phyloP scores from a whole-genome alignment of 2,329 filamentous ascomycete genomes.

The Monosporascus cannonballus region DNA sequence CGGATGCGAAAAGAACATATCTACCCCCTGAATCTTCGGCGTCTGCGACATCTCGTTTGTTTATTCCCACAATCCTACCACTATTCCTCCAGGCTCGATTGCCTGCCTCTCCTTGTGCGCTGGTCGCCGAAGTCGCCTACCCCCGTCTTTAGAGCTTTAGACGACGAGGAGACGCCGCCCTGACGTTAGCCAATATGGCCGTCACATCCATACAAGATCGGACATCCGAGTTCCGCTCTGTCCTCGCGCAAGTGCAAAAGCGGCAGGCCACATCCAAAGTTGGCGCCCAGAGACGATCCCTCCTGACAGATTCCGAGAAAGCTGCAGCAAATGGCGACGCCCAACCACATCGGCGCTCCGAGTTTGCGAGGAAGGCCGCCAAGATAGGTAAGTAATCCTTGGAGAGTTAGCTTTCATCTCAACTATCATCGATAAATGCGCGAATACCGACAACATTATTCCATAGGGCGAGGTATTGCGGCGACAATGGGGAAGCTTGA shows the following conservation, averaged over 20 bases:
- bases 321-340: conserved; percentile 49
- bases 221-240: conserved; percentile 89
- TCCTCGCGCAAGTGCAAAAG: conserved; percentile 79
- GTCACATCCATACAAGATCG: conserved; percentile 87
- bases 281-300: conserved; percentile 71
- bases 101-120: background rate
- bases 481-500: conserved; percentile 93
- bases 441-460: background rate
- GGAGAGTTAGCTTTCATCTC: background rate
- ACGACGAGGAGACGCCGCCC: background rate
- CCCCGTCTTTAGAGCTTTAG: background rate
- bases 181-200: conserved; percentile 42
- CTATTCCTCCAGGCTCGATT: too few species aligned
- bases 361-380: conserved; percentile 87
- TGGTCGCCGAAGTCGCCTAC: background rate
- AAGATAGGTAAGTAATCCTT: conserved; percentile 49
- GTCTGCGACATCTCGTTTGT: too few species aligned
- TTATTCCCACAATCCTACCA: too few species aligned
- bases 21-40: too few species aligned
- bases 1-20: too few species aligned
- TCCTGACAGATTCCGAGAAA: conserved; percentile 70
- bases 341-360: conserved; percentile 60
- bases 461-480: conserved; percentile 71
- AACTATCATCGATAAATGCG: background rate
- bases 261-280: conserved; percentile 71